Evolutionary conservation across 2,329 filamentous ascomycete genomes (phyloP).

Genomic region (Blastomyces gilchristii): DNA sequence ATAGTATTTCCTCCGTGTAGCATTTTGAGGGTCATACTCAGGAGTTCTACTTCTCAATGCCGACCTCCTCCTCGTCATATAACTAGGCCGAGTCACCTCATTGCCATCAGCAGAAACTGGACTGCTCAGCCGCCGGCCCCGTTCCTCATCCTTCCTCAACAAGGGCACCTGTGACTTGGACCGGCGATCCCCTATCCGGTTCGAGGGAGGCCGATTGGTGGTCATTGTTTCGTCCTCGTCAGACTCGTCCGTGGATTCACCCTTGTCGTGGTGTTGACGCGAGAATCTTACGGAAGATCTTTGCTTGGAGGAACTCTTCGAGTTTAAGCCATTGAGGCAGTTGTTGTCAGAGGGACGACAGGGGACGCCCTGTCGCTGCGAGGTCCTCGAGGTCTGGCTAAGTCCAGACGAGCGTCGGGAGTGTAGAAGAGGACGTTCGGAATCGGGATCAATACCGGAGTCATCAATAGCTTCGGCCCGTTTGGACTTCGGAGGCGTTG

Average conservation of each 20-base stretch:
- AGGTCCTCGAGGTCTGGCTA: not conserved
- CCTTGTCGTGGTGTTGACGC: not conserved
- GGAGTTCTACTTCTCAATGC: slow-evolving; percentile 71
- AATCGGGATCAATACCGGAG: slow-evolving; percentile 2
- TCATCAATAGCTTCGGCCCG: slow-evolving; percentile 5
- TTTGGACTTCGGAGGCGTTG: slow-evolving; percentile 4
- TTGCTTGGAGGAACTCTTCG: slow-evolving; percentile 3
- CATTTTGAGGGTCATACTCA: slow-evolving; percentile 51
- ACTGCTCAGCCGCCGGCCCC: slow-evolving; percentile 28
- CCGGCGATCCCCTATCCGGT: slow-evolving; percentile 40
- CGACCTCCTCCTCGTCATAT: slow-evolving; percentile 47
- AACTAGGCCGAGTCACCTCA: slow-evolving; percentile 25
- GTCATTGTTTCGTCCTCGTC: slow-evolving; percentile 34
- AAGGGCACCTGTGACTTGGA: slow-evolving; percentile 41
- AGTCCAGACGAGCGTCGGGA: slow-evolving; percentile 1
- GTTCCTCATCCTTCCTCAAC: slow-evolving; percentile 40
- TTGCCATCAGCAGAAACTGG: slow-evolving; percentile 17
- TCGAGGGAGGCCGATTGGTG: slow-evolving; percentile 38
- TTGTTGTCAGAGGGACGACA: not conserved
- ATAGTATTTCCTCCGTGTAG: slow-evolving; percentile 72
- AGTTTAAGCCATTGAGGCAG: not conserved
- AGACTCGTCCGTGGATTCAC: slow-evolving; percentile 27
- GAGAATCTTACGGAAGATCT: slow-evolving; percentile 3
- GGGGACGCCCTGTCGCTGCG: not conserved
- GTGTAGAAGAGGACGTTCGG: slow-evolving; percentile 1